Evolutionary conservation across 352 stramenopile genomes (phyloP), one percentile per base, ranked within the genome.

Genomic region (Globisporangium barbulae): DNA sequence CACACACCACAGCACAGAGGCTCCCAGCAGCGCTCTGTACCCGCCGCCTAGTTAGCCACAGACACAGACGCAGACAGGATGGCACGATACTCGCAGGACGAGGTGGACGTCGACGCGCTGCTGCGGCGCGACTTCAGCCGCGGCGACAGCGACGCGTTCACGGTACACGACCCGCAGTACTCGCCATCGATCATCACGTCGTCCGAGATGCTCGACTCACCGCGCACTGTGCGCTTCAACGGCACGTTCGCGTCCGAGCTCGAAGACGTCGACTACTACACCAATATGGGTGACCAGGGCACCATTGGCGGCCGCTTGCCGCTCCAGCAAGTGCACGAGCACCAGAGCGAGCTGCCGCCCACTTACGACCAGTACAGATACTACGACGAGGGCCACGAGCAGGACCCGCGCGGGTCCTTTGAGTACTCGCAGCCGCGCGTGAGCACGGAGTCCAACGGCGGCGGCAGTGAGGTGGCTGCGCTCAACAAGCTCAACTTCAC

Each of bases 171-270:
- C 44, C 44, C 61, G 39, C 61, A 73, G 31, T 71, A 59, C 44
- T 54, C 65, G 8, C 54, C 44, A 12, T 75, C 69, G 45, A 53
- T 73, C 28, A 59, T 75, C 39, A 53, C 66, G 22, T 73, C 70
- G 37, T 69, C 58, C 54, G 67, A 76, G 56, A 71, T 76, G 67
- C 60, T 74, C 37, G 59, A 54, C 59, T 71, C 70, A 8, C 67
- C 67, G 53, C 72, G 57, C 22, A 65, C 45, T 4, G 58, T 65
- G 57, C 71, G 68, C 63, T 49, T 76, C 17, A 67, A 71, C 63
- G 59, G 55, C 45, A 67, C 63, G 30, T 59, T 73, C 49, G 72
- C 69, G 21, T 71, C 57, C 10, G 63, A 76, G 13, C 48, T 59
- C 35, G 59, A 59, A 37, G 49, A 59, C 2, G 37, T 28, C 17